Base-by-base conservation (phyloP, 108 stramenopile species). In the Conticribra weissflogii region DNA sequence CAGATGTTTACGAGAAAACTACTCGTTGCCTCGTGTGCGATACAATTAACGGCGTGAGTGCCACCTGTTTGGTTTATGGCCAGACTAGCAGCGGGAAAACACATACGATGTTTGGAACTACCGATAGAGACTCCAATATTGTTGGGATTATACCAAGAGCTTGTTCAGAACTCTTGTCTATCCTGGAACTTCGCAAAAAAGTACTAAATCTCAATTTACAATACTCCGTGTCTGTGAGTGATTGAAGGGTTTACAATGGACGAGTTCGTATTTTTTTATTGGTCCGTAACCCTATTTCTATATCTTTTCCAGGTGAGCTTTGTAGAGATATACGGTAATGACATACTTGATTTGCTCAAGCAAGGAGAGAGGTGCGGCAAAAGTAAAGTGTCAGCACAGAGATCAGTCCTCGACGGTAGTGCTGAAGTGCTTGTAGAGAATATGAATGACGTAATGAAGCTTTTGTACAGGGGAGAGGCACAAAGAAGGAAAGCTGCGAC, bases 21-120 rank as follows among this genome's bases (percentile, higher is more conserved):
- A 79, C 79, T 0, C 57, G 52, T 44, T 47, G 45, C 30, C 76
- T 87, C 22, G 75, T 90, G 12, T 50, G 56, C 16, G 84, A 84
- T 57, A 66, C 85, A 19, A 64, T 87, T 66, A 84, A 86, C 36
- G 89, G 89, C 3, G 76, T 68, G 66, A 90, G 84, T 49, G 83
- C 78, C 3, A 87, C 88, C 3, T 72, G 79, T 19, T 47, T 89
- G n/a, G 85, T 84, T 12, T 92, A 92, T 66, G 91, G 91, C 1
- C 87, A 88, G 58, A 91, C 90, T 18, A 87, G 88, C 36, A 47
- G 61, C 2, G 91, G 91, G 3, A 92, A 92, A 48, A 88, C 86
- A 5, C 74, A 76, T 61, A 88, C 86, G 14, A 88, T 92, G 88
- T 90, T 86, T 66, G 89, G 89, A 22, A 68, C 69, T 12, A 36